A percentile compares a stretch with the other conserved stretches of the same genome.
Evolutionary conservation across 2,329 filamentous ascomycete species (phyloP).

Genomic region (Waltergamsia citrina): DNA sequence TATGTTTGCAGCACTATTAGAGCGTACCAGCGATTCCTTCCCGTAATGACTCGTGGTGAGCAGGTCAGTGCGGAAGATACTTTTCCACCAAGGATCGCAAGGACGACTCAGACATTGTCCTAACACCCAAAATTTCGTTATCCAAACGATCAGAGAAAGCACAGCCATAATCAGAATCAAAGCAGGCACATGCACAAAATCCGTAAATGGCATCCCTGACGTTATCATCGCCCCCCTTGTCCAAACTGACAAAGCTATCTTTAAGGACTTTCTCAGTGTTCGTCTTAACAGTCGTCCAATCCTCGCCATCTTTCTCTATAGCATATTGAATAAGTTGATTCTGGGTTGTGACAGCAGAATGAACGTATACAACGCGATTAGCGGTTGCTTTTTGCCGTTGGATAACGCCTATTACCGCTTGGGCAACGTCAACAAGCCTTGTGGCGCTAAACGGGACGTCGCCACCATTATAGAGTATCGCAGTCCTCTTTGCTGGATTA

Average conservation of each 20-base stretch:
- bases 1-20: too few relatives aligned
- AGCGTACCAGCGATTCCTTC: too few relatives aligned
- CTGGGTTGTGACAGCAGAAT: conserved; percentile 33
- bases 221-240: conserved; percentile 14
- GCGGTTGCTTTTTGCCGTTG: conserved; percentile 38
- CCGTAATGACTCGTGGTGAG: too few relatives aligned
- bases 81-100: too few relatives aligned
- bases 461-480: conserved; percentile 39
- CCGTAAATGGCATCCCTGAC: conserved; percentile 15
- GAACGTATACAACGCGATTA: conserved; percentile 36
- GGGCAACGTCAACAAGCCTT: conserved; percentile 33
- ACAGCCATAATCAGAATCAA: conserved; percentile 19
- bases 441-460: conserved; percentile 36
- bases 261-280: conserved; percentile 13
- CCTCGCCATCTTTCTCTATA: conserved; percentile 33
- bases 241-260: conserved; percentile 11
- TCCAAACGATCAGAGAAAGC: conserved; percentile 22
- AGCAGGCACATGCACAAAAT: conserved; percentile 20
- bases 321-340: conserved; percentile 31
- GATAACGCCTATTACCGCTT: conserved; percentile 38
- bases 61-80: too few relatives aligned
- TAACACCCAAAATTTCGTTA: conserved; percentile 30
- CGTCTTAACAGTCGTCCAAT: conserved; percentile 30
- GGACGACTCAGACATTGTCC: too few relatives aligned
- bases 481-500: conserved; percentile 25